Base-by-base conservation (phyloP, 208 protist genomes). In the Leishmania arabica region DNA sequence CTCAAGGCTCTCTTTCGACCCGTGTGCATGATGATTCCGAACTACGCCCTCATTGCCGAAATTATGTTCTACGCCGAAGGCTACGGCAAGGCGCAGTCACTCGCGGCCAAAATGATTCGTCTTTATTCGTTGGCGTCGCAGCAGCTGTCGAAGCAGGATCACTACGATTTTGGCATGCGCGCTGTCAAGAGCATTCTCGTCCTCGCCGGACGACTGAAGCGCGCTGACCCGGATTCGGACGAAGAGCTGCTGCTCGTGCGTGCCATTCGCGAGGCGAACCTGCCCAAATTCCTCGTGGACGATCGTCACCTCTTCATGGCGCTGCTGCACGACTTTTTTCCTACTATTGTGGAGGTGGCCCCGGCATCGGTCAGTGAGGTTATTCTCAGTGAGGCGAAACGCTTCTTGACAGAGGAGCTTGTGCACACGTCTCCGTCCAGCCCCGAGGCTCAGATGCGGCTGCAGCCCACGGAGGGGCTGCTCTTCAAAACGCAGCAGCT, bases 21-120 rank as follows among this genome's bases (percentile, higher is more conserved):
- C 9, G 97, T 99, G 51, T 98, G 98, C 82, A 99, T 99, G 95
- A 98, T 99, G 91, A 98, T 99, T 75, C 98, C 98, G 37, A 98
- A 99, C 93, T 98, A 98, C 83, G 94, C 92, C 60, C 90, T 99
- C 71, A 99, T 99, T 87, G 95, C 95, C 37, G 96, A 99, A 85
- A 99, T 99, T 78, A 99, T 99, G 97, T 98, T 99, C 74, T 98
- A 99, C 85, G 96, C 98, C 3, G 98, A 99, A 90, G 98, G 98
- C 51, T 99, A 99, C 94, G 88, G 88, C 45, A 93, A 98, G 78
- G 97, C 98, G 11, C 89, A 96, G 69, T 82, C 84, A 69, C 90
- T 98, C 51, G 97, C 95, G 3, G 88, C 95, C 69, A 99, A 99
- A 90, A 98, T 99, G 91, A 94, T 98, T 78, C 96, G 97, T 19